Conservation (phyloP, 2,329 filamentous ascomycete genomes). For the Tricladium varicosporioides region DNA sequence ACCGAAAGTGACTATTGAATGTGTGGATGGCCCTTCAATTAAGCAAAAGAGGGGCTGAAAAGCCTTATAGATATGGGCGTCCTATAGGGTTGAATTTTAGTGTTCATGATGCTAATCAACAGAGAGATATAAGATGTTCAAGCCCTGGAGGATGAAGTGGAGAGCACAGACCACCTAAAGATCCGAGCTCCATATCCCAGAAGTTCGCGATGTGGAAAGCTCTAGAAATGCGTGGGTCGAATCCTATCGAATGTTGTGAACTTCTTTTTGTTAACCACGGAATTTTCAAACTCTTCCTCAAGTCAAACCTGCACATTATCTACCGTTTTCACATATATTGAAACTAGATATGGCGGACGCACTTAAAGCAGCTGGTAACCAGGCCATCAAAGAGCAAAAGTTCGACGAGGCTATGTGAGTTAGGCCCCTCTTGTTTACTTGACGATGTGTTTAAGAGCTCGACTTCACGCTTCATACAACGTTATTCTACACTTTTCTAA, state of each 20-base stretch:
- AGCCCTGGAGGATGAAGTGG: too few relatives aligned
- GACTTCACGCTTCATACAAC: not conserved
- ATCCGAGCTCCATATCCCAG: constrained; percentile 5
- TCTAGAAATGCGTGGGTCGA: constrained; percentile 18
- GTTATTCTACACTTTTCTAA: constrained; percentile 14
- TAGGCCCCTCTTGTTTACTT: constrained; percentile 23
- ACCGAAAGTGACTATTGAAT: too few relatives aligned
- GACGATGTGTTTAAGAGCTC: not conserved
- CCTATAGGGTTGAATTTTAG: too few relatives aligned
- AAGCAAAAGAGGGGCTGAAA: too few relatives aligned
- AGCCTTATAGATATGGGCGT: too few relatives aligned
- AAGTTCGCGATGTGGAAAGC: constrained; percentile 16
- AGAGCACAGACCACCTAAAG: not conserved
- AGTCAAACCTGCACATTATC: not conserved
- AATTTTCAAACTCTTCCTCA: not conserved
- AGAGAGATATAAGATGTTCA: too few relatives aligned
- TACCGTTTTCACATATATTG: not conserved
- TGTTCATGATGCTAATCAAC: too few relatives aligned
- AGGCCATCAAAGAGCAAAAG: constrained; percentile 96
- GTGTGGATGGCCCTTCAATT: too few relatives aligned
- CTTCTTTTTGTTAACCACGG: not conserved
- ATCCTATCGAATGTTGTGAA: not conserved
- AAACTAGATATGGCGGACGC: constrained; percentile 55
- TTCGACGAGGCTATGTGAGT: constrained; percentile 93
- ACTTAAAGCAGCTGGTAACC: constrained; percentile 97